Evolutionary conservation across 108 stramenopile species (phyloP).

Genomic region (Thalassiosira profunda): DNA sequence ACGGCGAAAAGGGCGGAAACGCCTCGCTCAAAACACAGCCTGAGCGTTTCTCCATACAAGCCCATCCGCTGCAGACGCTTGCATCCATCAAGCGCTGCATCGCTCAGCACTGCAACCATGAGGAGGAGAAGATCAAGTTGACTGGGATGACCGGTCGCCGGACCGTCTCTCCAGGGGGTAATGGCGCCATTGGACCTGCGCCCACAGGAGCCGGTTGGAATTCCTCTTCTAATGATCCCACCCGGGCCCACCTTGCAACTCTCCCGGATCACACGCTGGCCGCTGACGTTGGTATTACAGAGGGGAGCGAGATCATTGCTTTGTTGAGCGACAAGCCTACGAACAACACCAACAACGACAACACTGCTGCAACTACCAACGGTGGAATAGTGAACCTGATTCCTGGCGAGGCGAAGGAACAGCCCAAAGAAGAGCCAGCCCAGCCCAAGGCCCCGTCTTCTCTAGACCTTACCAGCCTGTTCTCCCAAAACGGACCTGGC

Average conservation of each 20-base stretch:
- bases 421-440: neutral
- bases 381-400: neutral
- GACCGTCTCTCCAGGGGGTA: too few relatives aligned
- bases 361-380: slow-evolving; percentile 3
- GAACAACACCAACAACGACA: slow-evolving; percentile 3
- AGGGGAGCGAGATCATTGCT: slow-evolving; percentile 84
- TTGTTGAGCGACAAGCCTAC: slow-evolving; percentile 55
- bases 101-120: slow-evolving; percentile 62
- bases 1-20: too few relatives aligned
- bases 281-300: slow-evolving; percentile 75
- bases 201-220: too few relatives aligned
- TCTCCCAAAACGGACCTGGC: slow-evolving; percentile 51
- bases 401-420: slow-evolving; percentile 13
- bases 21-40: slow-evolving; percentile 15
- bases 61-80: slow-evolving; percentile 89
- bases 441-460: neutral
- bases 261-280: slow-evolving; percentile 66
- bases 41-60: slow-evolving; percentile 70
- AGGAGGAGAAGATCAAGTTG: slow-evolving; percentile 59
- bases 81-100: slow-evolving; percentile 72
- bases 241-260: slow-evolving; percentile 46
- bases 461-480: slow-evolving; percentile 68
- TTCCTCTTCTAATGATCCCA: slow-evolving; percentile 9
- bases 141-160: slow-evolving; percentile 53
- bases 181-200: too few relatives aligned